These are phyloP conservation scores for Entomortierella beljakovae DNA, from an alignment of 192 early-diverging fungal species.

Conservation along the genomic window DNA sequence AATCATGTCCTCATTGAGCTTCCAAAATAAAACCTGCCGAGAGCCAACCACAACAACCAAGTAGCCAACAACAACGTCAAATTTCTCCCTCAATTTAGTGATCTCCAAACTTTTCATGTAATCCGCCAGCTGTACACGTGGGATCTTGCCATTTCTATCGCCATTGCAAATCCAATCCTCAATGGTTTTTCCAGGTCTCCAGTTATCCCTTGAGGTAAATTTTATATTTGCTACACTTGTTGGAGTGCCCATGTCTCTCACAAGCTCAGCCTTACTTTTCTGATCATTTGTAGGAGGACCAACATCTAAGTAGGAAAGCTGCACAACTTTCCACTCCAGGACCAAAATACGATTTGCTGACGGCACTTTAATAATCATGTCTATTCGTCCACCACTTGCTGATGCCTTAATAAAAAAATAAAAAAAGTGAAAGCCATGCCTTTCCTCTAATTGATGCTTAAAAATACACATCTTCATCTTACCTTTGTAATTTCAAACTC, in stretches of 20 bases:
- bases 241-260: background rate
- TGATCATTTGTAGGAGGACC: background rate
- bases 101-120: constrained; percentile 23
- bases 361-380: constrained; percentile 26
- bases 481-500: too few species aligned
- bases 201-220: constrained; percentile 21
- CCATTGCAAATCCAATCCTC: constrained; percentile 23
- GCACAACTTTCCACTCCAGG: constrained; percentile 39
- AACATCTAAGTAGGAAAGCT: constrained; percentile 40
- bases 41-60: constrained; percentile 50
- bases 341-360: constrained; percentile 18
- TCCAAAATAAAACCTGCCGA: constrained; percentile 41
- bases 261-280: background rate
- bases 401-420: too few species aligned
- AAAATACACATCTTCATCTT: too few species aligned
- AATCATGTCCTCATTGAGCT: constrained; percentile 18
- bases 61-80: constrained; percentile 29
- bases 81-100: constrained; percentile 9
- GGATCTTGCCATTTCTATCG: constrained; percentile 4
- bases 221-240: constrained; percentile 23
- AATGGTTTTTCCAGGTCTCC: constrained; percentile 41
- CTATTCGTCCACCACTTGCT: constrained; percentile 11
- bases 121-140: constrained; percentile 24
- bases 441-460: too few species aligned
- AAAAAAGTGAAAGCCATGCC: too few species aligned